Percentiles rank a stretch among this genome's conserved stretches.
These are phyloP conservation scores for Prunus mongolica DNA, from an alignment of 306 rosid species.

Conservation along the genomic window DNA sequence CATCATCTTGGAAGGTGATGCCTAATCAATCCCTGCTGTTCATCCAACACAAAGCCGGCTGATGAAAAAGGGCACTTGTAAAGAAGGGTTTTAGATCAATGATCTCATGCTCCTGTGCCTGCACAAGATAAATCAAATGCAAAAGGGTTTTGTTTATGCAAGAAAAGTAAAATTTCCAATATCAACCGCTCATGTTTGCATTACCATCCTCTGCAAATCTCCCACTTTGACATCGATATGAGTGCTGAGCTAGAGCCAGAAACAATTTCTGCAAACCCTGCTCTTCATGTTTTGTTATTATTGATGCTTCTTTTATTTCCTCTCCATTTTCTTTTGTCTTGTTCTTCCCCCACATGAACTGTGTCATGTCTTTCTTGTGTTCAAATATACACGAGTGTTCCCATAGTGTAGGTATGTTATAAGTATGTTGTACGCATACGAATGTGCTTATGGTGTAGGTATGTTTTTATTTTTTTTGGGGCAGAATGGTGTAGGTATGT, in stretches of 20 bases:
- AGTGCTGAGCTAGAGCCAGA: slow-evolving; percentile 60
- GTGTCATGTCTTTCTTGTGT: slow-evolving; percentile 64
- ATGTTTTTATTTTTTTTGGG: too few species aligned
- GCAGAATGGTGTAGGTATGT: too few species aligned
- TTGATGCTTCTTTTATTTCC: too few species aligned
- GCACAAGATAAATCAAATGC: slow-evolving; percentile 29
- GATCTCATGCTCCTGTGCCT: slow-evolving; percentile 94
- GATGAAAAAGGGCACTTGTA: slow-evolving; percentile 52
- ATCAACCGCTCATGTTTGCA: neutral
- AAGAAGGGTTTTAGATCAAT: slow-evolving; percentile 83
- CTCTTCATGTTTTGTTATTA: too few species aligned
- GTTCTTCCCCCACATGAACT: too few species aligned
- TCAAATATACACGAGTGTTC: slow-evolving; percentile 23
- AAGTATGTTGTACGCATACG: too few species aligned
- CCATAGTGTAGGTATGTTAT: too few species aligned
- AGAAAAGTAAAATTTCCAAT: slow-evolving; percentile 1
- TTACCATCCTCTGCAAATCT: slow-evolving; percentile 70
- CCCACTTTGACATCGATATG: slow-evolving; percentile 65
- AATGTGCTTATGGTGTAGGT: too few species aligned
- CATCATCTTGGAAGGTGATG: slow-evolving; percentile 54
- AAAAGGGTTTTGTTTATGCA: neutral
- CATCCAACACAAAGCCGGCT: slow-evolving; percentile 64
- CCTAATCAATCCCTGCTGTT: slow-evolving; percentile 54
- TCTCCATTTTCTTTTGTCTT: too few species aligned
- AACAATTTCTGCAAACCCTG: slow-evolving; percentile 64